phyloP scores from a whole-genome alignment of 2,329 filamentous ascomycete species.

The Cyphellophora attinorum region DNA sequence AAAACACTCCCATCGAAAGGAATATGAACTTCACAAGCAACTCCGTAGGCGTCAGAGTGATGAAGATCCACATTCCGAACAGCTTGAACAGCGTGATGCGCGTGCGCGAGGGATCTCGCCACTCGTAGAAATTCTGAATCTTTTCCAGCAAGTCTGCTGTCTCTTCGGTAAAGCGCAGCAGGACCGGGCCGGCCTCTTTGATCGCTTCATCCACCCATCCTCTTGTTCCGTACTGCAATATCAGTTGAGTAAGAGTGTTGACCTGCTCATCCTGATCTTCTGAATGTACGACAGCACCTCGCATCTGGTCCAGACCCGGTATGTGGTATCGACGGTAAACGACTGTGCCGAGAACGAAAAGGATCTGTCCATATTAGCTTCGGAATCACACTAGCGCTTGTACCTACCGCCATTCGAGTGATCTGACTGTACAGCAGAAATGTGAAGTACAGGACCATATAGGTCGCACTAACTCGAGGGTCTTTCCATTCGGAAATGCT shows the following conservation, averaged over 20 bases:
- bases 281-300: neutral
- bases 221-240: slow-evolving; percentile 7
- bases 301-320: slow-evolving; percentile 3
- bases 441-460: slow-evolving; percentile 10
- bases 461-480: slow-evolving; percentile 4
- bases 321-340: slow-evolving; percentile 5
- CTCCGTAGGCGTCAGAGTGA: slow-evolving; percentile 6
- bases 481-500: slow-evolving; percentile 7
- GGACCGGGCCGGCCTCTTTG: slow-evolving; percentile 3
- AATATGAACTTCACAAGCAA: slow-evolving; percentile 8
- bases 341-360: slow-evolving; percentile 5
- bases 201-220: slow-evolving; percentile 7
- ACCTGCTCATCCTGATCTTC: slow-evolving; percentile 5
- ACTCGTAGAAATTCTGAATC: slow-evolving; percentile 8
- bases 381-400: no score
- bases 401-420: slow-evolving; percentile 4
- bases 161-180: slow-evolving; percentile 3
- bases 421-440: slow-evolving; percentile 6
- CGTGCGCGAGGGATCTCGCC: slow-evolving; percentile 8
- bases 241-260: slow-evolving; percentile 5
- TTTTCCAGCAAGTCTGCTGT: slow-evolving; percentile 8
- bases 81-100: slow-evolving; percentile 1
- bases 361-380: no score
- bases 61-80: slow-evolving; percentile 2
- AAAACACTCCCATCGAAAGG: slow-evolving; percentile 4